A percentile compares a stretch with the other conserved stretches of the same genome.
These are phyloP conservation scores for Rosa persica DNA, from an alignment of 306 rosid genomes.

Conservation along the genomic window DNA sequence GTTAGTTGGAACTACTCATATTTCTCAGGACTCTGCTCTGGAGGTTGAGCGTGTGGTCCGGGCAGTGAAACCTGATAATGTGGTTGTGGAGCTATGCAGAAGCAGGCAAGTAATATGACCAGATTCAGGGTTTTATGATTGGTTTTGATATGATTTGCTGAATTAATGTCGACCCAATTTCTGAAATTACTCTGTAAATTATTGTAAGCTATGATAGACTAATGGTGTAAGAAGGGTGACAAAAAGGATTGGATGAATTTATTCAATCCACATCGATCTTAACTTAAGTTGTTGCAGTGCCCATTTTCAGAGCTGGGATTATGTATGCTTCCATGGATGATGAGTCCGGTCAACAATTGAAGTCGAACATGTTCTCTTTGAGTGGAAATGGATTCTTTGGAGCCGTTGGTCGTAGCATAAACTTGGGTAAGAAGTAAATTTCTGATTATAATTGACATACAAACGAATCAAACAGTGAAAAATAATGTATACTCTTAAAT, in stretches of 20 bases:
- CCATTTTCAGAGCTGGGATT: slow-evolving; percentile 91
- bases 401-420: slow-evolving; percentile 84
- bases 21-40: slow-evolving; percentile 54
- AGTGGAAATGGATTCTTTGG: slow-evolving; percentile 82
- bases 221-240: neutral
- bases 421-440: slow-evolving; percentile 57
- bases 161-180: neutral
- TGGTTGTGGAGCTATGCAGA: slow-evolving; percentile 84
- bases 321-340: slow-evolving; percentile 61
- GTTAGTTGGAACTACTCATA: slow-evolving; percentile 69
- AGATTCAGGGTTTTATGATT: neutral
- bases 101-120: slow-evolving; percentile 65
- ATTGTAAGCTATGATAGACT: neutral
- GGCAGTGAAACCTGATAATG: slow-evolving; percentile 70
- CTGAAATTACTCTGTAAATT: neutral
- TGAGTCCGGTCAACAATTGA: slow-evolving; percentile 50
- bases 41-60: slow-evolving; percentile 74
- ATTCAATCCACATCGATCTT: slow-evolving; percentile 22
- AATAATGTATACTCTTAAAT: neutral
- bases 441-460: neutral
- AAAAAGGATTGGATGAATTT: neutral
- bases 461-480: neutral
- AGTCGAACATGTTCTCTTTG: slow-evolving; percentile 79
- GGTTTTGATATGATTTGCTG: neutral
- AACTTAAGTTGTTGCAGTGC: slow-evolving; percentile 63